These are phyloP conservation scores for Chaetomium globosum DNA, from an alignment of 2,329 filamentous ascomycete species.

Conservation along the genomic window DNA sequence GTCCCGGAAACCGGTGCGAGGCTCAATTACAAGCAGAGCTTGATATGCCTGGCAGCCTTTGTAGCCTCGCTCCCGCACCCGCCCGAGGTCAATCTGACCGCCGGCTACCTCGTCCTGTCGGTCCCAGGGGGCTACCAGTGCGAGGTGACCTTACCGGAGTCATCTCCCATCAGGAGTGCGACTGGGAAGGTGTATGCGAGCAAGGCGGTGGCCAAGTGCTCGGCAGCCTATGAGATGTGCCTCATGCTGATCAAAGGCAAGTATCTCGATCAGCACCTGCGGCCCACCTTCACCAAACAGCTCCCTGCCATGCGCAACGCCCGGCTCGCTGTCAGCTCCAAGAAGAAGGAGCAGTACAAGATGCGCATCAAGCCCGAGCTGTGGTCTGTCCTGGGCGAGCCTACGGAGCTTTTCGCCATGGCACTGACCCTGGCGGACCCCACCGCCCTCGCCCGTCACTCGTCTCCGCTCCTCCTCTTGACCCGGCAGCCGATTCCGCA, in stretches of 20 bases:
- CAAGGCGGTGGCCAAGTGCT: slow-evolving; percentile 81
- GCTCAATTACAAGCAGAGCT: slow-evolving; percentile 74
- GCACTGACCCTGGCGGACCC: slow-evolving; percentile 62
- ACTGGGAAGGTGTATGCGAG: slow-evolving; percentile 65
- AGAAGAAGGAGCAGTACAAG: slow-evolving; percentile 71
- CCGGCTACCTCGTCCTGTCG: slow-evolving; percentile 65
- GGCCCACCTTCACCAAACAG: slow-evolving; percentile 70
- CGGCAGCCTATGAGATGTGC: slow-evolving; percentile 85
- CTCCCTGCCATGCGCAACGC: slow-evolving; percentile 87
- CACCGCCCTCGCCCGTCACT: slow-evolving; percentile 58
- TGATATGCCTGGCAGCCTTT: slow-evolving; percentile 73
- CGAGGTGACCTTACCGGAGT: slow-evolving; percentile 76
- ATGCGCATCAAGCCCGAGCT: slow-evolving; percentile 79
- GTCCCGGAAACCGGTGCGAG: slow-evolving; percentile 72
- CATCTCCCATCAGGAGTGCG: slow-evolving; percentile 69
- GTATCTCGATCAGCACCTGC: slow-evolving; percentile 72
- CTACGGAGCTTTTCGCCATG: slow-evolving; percentile 61
- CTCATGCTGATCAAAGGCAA: slow-evolving; percentile 65
- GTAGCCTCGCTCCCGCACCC: slow-evolving; percentile 65
- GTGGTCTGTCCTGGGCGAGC: slow-evolving; percentile 61
- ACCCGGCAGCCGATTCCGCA: slow-evolving; percentile 67
- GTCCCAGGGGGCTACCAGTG: slow-evolving; percentile 66
- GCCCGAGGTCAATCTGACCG: slow-evolving; percentile 42
- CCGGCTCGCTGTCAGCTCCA: slow-evolving; percentile 75
- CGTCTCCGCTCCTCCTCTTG: slow-evolving; percentile 69